phyloP scores from a whole-genome alignment of 2,329 filamentous ascomycete genomes.

The Talaromyces marneffei region DNA sequence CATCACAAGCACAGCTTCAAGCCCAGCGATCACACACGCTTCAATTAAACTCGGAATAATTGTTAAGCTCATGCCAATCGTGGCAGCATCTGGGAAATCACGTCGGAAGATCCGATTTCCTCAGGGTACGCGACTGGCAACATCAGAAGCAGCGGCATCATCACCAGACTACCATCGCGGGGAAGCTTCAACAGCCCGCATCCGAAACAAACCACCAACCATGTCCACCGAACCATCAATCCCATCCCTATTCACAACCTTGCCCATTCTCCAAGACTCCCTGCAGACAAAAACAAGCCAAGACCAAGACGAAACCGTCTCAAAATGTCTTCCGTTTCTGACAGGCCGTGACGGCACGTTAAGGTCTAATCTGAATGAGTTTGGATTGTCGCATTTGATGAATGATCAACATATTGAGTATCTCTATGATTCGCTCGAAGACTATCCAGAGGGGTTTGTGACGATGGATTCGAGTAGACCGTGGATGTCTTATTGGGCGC shows the following conservation, averaged over 20 bases:
- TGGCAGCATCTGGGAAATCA: conserved; percentile 28
- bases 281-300: conserved; percentile 63
- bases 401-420: conserved; percentile 51
- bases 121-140: conserved; percentile 22
- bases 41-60: neutral
- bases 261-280: conserved; percentile 59
- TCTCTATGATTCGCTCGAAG: conserved; percentile 45
- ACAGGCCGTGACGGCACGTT: conserved; percentile 45
- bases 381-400: conserved; percentile 70
- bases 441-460: conserved; percentile 64
- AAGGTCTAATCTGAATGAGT: conserved; percentile 55
- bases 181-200: conserved; percentile 15
- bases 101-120: conserved; percentile 38
- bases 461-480: conserved; percentile 79
- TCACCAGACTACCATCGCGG: conserved; percentile 12
- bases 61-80: conserved; percentile 28
- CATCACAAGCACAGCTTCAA: neutral
- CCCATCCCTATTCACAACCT: conserved; percentile 37
- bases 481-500: conserved; percentile 91
- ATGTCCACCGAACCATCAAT: neutral
- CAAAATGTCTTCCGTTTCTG: conserved; percentile 64
- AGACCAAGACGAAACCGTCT: conserved; percentile 62
- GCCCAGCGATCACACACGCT: neutral
- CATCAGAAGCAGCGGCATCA: conserved; percentile 8
- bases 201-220: neutral